A percentile compares a stretch with the other conserved stretches of the same genome.
These are phyloP conservation scores for Zygnema cylindricum DNA, from an alignment of 139 green algal species.

Conservation along the genomic window DNA sequence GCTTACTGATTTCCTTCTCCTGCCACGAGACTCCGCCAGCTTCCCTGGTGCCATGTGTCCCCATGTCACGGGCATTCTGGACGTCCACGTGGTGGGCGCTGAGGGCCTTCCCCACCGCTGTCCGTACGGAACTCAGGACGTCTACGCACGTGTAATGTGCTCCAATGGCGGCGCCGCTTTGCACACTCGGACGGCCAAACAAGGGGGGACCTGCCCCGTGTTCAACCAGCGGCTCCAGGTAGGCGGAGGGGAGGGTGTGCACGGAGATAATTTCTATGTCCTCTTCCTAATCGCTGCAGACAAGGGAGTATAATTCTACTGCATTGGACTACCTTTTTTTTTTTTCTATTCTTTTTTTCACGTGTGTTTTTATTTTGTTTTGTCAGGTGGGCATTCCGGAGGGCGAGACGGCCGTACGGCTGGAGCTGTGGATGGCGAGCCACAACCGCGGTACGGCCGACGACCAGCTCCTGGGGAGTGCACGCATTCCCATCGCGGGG, in stretches of 20 bases:
- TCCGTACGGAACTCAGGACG: slow-evolving; percentile 35
- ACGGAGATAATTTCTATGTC: no score
- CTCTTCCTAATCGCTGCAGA: no score
- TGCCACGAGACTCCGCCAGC: no score
- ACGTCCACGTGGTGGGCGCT: slow-evolving; percentile 29
- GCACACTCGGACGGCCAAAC: slow-evolving; percentile 21
- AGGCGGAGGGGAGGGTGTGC: background rate
- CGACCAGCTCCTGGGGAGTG: slow-evolving; percentile 12
- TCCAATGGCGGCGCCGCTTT: slow-evolving; percentile 16
- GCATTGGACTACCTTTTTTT: no score
- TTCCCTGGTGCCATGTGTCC: no score
- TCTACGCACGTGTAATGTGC: slow-evolving; percentile 41
- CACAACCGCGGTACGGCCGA: slow-evolving; percentile 51
- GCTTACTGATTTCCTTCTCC: no score
- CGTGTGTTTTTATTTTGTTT: no score
- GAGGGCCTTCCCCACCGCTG: slow-evolving; percentile 26
- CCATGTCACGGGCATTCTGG: slow-evolving; percentile 19
- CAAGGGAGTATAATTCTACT: no score
- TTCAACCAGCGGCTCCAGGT: slow-evolving; percentile 51
- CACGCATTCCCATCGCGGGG: slow-evolving; percentile 27
- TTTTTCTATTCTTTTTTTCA: no score
- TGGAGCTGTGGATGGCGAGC: slow-evolving; percentile 42
- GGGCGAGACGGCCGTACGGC: slow-evolving; percentile 7
- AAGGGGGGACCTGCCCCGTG: slow-evolving; percentile 17
- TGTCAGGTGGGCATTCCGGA: slow-evolving; percentile 46